A percentile compares a stretch with the other conserved stretches of the same genome.
These are phyloP conservation scores for Eutrema salsugineum DNA, from an alignment of 441 rosid species.

Conservation along the genomic window DNA sequence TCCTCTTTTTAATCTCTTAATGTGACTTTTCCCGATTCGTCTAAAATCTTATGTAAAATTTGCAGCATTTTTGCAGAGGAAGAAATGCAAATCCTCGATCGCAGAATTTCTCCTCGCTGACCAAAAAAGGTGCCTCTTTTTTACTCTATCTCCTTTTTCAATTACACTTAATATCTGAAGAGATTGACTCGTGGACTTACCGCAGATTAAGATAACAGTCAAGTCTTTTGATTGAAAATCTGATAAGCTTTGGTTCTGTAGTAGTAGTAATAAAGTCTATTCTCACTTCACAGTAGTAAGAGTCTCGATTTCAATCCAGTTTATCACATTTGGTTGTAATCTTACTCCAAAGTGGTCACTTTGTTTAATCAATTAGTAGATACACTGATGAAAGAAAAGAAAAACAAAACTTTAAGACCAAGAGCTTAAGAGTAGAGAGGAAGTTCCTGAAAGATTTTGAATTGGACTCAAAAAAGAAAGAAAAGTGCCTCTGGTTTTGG, in stretches of 20 bases:
- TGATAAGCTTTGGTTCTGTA: not conserved
- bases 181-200: not conserved
- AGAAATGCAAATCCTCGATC: conserved; percentile 36
- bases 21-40: not conserved
- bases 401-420: too few relatives aligned
- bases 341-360: not conserved
- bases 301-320: not conserved
- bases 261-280: not conserved
- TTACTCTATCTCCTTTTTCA: not conserved
- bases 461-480: not conserved
- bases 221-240: not conserved
- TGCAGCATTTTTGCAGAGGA: conserved; percentile 45
- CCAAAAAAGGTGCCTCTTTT: conserved; percentile 36
- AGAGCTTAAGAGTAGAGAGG: not conserved
- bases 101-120: conserved; percentile 38
- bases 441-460: not conserved
- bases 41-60: not conserved
- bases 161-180: not conserved
- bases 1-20: not conserved
- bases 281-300: not conserved
- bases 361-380: conserved; percentile 1
- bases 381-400: not conserved
- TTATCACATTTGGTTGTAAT: not conserved
- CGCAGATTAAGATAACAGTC: not conserved
- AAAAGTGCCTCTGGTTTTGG: not conserved